Percentiles rank a stretch among this genome's conserved stretches.
Conservation (phyloP, 768 basidiomycete genomes). For the Collybiopsis luxurians region DNA sequence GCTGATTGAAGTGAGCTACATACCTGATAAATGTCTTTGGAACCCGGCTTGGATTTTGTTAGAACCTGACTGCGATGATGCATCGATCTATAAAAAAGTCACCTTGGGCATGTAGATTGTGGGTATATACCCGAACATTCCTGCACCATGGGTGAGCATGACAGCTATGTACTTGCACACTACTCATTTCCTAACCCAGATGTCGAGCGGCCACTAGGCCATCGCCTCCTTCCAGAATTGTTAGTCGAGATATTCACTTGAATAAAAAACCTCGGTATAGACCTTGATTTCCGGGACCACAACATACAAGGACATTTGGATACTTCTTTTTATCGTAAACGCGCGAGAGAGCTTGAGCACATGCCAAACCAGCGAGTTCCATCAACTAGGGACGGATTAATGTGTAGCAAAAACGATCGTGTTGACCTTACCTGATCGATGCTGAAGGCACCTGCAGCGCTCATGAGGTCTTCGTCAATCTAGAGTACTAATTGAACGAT, state of each 20-base stretch:
- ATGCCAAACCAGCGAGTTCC: conserved; percentile 94
- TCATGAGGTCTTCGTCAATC: conserved; percentile 97
- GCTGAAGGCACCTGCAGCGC: conserved; percentile 83
- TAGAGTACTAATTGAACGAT: conserved; percentile 20
- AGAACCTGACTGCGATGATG: not conserved
- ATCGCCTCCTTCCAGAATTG: conserved; percentile 93
- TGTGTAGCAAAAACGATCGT: not conserved
- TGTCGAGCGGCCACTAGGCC: conserved; percentile 96
- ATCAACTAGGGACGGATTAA: conserved; percentile 61
- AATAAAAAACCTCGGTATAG: not conserved
- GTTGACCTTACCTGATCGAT: conserved; percentile 70
- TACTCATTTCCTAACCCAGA: conserved; percentile 71
- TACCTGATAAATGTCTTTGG: conserved; percentile 91
- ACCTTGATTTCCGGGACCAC: conserved; percentile 96
- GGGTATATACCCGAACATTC: conserved; percentile 89
- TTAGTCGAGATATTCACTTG: not conserved
- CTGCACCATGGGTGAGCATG: conserved; percentile 34
- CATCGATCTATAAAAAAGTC: not conserved
- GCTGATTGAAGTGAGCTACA: not conserved
- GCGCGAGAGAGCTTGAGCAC: conserved; percentile 84
- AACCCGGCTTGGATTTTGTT: conserved; percentile 63
- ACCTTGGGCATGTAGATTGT: conserved; percentile 95
- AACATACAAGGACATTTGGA: conserved; percentile 85
- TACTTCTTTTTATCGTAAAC: conserved; percentile 69
- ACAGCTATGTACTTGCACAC: too few species aligned